These are phyloP conservation scores for Magnolia sinica DNA, from an alignment of 164 flowering plant genomes.

Conservation along the genomic window DNA sequence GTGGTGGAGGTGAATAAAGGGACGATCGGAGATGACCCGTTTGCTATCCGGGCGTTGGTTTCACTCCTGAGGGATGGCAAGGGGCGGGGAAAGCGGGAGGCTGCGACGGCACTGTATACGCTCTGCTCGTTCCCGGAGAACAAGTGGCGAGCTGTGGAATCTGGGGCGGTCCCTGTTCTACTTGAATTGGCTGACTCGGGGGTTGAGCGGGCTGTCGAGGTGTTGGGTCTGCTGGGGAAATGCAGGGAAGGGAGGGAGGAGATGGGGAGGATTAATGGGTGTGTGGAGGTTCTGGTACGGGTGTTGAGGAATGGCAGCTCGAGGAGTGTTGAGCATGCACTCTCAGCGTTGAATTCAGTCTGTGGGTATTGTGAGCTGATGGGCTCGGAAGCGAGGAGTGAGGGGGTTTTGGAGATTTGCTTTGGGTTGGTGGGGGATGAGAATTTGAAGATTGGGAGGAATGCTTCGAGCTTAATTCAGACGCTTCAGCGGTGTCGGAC, in stretches of 20 bases:
- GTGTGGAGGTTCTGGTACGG: constrained; percentile 45
- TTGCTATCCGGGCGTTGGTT: constrained; percentile 58
- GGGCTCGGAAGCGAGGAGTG: constrained; percentile 40
- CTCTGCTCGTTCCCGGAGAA: constrained; percentile 81
- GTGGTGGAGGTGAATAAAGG: constrained; percentile 95
- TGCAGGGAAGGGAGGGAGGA: constrained; percentile 77
- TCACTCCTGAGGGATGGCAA: constrained; percentile 51
- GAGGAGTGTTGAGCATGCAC: constrained; percentile 58
- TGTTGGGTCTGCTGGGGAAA: constrained; percentile 65
- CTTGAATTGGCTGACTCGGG: constrained; percentile 49
- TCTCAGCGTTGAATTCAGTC: constrained; percentile 50
- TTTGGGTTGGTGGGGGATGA: constrained; percentile 70
- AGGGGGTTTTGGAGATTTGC: constrained; percentile 64
- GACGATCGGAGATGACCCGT: constrained; percentile 81
- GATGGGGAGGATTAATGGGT: constrained; percentile 49
- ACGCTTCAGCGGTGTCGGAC: constrained; percentile 32
- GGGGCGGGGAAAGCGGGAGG: constrained; percentile 74
- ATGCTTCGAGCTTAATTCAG: constrained; percentile 63
- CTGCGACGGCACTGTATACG: constrained; percentile 83
- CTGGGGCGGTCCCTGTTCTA: constrained; percentile 65
- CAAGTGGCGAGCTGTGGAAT: constrained; percentile 54
- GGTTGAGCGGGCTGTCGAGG: constrained; percentile 80
- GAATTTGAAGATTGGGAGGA: constrained; percentile 72
- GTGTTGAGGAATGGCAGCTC: constrained; percentile 55
- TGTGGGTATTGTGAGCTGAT: constrained; percentile 45